These are phyloP conservation scores for Amphirosellinia nigrospora DNA, from an alignment of 495 filamentous ascomycete genomes.

Conservation along the genomic window DNA sequence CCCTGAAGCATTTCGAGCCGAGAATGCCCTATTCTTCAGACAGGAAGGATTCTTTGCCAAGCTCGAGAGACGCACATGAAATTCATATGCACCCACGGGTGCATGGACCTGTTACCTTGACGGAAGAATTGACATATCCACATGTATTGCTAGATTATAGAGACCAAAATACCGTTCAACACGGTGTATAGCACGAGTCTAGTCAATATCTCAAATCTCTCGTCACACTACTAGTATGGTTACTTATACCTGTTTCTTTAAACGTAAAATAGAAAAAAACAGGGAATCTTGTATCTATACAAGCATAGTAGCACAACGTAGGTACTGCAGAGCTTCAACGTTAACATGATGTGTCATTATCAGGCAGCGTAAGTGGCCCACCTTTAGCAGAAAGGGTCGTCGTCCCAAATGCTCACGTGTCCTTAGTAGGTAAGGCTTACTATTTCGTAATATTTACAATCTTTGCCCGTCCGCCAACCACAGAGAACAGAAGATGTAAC, in stretches of 20 bases:
- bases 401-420: neutral
- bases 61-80: neutral
- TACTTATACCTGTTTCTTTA: neutral
- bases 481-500: neutral
- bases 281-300: neutral
- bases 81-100: too few relatives aligned
- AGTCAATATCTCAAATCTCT: neutral
- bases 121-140: neutral
- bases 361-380: neutral
- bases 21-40: conserved; percentile 5
- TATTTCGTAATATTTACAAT: neutral
- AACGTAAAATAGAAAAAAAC: neutral
- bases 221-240: neutral
- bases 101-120: neutral
- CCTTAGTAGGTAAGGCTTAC: neutral
- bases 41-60: conserved; percentile 13
- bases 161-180: conserved; percentile 1
- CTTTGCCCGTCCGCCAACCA: neutral
- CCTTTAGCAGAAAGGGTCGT: neutral
- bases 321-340: neutral
- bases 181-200: neutral
- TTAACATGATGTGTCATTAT: too few relatives aligned
- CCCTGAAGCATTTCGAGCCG: neutral
- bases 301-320: neutral
- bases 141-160: neutral